These are phyloP conservation scores for Carallia pectinifolia DNA, from an alignment of 345 rosid genomes.

Conservation along the genomic window DNA sequence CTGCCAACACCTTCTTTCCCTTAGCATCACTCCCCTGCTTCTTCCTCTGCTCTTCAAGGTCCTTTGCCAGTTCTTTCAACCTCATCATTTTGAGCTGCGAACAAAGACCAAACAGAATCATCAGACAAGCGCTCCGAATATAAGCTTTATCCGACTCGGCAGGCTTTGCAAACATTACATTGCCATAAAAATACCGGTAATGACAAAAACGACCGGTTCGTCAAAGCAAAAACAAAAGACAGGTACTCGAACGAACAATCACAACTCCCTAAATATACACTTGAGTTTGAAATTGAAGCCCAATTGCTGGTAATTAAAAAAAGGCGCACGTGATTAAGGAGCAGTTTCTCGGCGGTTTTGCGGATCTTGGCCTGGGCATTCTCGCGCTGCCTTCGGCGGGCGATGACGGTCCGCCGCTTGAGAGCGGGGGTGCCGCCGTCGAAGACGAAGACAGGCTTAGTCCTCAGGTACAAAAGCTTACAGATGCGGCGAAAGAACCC, in stretches of 20 bases:
- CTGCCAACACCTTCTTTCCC: conserved; percentile 43
- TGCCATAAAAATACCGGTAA: neutral
- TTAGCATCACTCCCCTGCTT: conserved; percentile 39
- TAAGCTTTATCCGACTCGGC: no score
- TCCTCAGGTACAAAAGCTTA: conserved; percentile 70
- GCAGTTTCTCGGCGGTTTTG: conserved; percentile 89
- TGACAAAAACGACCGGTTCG: no score
- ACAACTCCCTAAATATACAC: no score
- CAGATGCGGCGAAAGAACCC: conserved; percentile 95
- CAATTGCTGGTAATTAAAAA: neutral
- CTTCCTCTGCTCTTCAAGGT: conserved; percentile 62
- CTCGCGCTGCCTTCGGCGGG: conserved; percentile 86
- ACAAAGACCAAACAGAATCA: conserved; percentile 5
- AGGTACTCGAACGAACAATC: no score
- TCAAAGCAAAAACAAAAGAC: neutral
- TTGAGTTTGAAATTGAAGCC: no score
- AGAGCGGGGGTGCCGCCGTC: conserved; percentile 92
- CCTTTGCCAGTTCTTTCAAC: conserved; percentile 73
- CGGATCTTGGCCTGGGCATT: conserved; percentile 91
- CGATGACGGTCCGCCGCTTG: conserved; percentile 90
- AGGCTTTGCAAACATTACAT: no score
- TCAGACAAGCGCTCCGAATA: no score
- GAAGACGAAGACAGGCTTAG: conserved; percentile 91
- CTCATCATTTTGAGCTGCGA: conserved; percentile 67
- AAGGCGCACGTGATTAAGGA: conserved; percentile 61